phyloP scores from a whole-genome alignment of 2,329 filamentous ascomycete genomes.

The Colletotrichum sp. region DNA sequence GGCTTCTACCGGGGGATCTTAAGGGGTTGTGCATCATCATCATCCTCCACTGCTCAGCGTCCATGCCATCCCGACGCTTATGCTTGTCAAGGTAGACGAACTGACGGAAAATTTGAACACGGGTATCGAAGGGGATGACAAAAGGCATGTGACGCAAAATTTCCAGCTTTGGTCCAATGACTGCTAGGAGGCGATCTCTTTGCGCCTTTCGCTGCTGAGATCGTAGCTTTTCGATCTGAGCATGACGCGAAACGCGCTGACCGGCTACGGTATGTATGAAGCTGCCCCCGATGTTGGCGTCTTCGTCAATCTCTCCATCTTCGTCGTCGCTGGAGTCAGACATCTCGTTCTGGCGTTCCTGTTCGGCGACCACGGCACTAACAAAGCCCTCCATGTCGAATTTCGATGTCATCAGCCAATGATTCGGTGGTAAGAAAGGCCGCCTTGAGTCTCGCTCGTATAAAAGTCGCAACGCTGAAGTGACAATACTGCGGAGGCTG shows the following conservation, averaged over 20 bases:
- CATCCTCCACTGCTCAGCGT: constrained; percentile 44
- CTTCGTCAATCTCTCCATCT: constrained; percentile 30
- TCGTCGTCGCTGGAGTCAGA: constrained; percentile 43
- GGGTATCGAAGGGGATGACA: constrained; percentile 88
- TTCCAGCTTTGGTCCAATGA: constrained; percentile 85
- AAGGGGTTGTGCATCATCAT: constrained; percentile 21
- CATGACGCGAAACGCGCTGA: constrained; percentile 65
- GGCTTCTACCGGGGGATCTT: constrained; percentile 33
- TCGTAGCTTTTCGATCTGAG: constrained; percentile 67
- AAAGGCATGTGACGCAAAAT: constrained; percentile 97
- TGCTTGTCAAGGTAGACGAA: constrained; percentile 87
- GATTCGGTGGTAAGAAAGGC: constrained; percentile 79
- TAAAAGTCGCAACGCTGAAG: constrained; percentile 81
- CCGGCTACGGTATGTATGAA: constrained; percentile 48
- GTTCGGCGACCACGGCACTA: constrained; percentile 83
- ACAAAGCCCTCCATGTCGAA: constrained; percentile 93
- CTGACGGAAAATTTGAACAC: constrained; percentile 91
- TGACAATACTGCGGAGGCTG: constrained; percentile 81
- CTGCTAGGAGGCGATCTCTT: constrained; percentile 74
- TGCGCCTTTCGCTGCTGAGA: constrained; percentile 70
- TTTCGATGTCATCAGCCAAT: constrained; percentile 91
- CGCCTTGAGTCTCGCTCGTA: constrained; percentile 93
- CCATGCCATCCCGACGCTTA: constrained; percentile 68
- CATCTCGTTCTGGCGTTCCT: constrained; percentile 72
- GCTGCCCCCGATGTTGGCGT: constrained; percentile 22